Evolutionary conservation across 305 asterid genomes (phyloP).

Genomic region (Fraxinus floribunda): DNA sequence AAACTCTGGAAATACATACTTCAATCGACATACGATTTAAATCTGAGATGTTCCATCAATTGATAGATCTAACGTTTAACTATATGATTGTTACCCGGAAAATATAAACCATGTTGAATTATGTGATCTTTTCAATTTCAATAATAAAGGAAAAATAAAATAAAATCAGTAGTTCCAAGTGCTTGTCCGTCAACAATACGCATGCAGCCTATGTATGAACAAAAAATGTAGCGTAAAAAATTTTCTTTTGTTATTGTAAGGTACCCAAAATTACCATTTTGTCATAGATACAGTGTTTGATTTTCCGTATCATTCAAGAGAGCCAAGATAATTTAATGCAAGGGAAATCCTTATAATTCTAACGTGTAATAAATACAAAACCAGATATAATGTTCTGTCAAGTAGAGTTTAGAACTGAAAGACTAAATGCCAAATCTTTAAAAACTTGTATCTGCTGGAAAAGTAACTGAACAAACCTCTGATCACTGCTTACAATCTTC

Average conservation of each 20-base stretch:
- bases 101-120: no score
- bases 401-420: neutral
- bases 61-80: neutral
- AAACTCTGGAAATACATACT: no score
- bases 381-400: neutral
- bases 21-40: neutral
- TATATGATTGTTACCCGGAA: neutral
- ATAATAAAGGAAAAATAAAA: no score
- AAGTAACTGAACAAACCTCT: neutral
- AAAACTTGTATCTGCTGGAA: neutral
- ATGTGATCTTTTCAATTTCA: no score
- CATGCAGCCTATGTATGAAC: neutral
- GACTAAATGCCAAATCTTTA: neutral
- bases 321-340: neutral
- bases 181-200: neutral
- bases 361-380: neutral
- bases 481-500: slow-evolving; percentile 51
- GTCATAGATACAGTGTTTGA: neutral
- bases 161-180: neutral
- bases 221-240: neutral
- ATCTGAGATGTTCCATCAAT: neutral
- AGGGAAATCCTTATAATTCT: neutral
- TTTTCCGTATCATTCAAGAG: no score
- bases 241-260: neutral
- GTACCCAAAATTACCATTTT: neutral